Conservation (phyloP, 2,329 filamentous ascomycete species). For the Aphanoascus verrucosus region DNA sequence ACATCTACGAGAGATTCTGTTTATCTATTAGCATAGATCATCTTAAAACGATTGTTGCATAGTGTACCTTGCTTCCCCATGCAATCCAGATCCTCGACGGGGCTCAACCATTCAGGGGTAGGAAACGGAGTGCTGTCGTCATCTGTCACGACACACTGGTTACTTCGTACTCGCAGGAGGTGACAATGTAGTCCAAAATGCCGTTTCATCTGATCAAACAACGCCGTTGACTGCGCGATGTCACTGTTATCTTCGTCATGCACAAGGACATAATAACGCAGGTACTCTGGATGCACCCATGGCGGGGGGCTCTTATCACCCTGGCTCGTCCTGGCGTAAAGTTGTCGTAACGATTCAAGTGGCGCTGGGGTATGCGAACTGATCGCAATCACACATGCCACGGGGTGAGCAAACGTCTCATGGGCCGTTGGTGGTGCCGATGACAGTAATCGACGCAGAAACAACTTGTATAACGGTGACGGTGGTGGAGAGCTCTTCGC, state of each 20-base stretch:
- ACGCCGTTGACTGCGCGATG: conserved; percentile 72
- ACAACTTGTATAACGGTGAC: conserved; percentile 75
- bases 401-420: conserved; percentile 89
- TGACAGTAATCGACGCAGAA: conserved; percentile 72
- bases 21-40: conserved; percentile 6
- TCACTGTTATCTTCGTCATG: conserved; percentile 95
- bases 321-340: conserved; percentile 76
- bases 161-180: conserved; percentile 71
- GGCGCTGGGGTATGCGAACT: conserved; percentile 76
- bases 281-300: conserved; percentile 85
- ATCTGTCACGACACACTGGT: conserved; percentile 75
- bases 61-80: conserved; percentile 52
- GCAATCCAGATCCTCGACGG: conserved; percentile 69
- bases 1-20: conserved; percentile 16
- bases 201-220: conserved; percentile 99
- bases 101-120: conserved; percentile 77
- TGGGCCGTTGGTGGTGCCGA: conserved; percentile 67
- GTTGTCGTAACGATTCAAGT: conserved; percentile 71
- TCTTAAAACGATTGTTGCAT: not conserved
- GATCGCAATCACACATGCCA: conserved; percentile 88
- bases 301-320: conserved; percentile 62
- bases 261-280: conserved; percentile 91
- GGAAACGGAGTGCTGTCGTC: conserved; percentile 80
- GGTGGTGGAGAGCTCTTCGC: conserved; percentile 33
- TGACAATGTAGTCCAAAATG: conserved; percentile 95